Evolutionary conservation across 495 filamentous ascomycete species (phyloP), one percentile per base, ranked within the genome.

Genomic region (Podospora sp.): DNA sequence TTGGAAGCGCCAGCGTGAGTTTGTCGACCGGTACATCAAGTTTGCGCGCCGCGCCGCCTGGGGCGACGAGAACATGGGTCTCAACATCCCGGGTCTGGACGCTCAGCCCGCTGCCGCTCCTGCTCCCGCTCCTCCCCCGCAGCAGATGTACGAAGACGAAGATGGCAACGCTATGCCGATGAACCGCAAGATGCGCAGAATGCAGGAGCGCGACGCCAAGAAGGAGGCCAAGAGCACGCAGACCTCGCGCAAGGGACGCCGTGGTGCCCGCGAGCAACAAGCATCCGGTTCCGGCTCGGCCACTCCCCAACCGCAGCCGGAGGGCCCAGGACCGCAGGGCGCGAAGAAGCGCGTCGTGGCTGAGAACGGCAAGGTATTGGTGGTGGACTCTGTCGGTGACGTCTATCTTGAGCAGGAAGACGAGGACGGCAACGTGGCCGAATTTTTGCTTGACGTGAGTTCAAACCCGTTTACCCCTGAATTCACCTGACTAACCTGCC

Each of bases 311-410:
- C 70, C 67, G 0, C 77, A 71, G 71, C 70, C 67, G 1, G 76
- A 80, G 67, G 76, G 77, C 1, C 68, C 81, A 5, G 84, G 76
- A 71, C 91, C 68, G 71, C 85, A 68, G 0, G 92, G 92, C 1
- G 81, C 90, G 49, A 92, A 90, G 78, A 94, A 93, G 84, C 81
- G 88, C 12, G 91, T 98, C 21, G 85, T 93, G 26, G 94, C 93
- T 1, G 90, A 96, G 82, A 99, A 99, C 74, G 95, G 95, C 51
- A 99, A 99, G 80, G 84, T 95, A 0, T 77, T 98, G 49, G 90
- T 99, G 67, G 95, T 99, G 7, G 95, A 99, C 78, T 91, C 91
- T 0, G 80, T 88, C 20, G 95, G 95, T 7, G 92, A 96, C 74
- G 95, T 99, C 25, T 99, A 90, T 77, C 81, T 99, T 16, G 92